Evolutionary conservation across 805 yeast genomes (phyloP).

Genomic region (Citeromyces nyonsensis): DNA sequence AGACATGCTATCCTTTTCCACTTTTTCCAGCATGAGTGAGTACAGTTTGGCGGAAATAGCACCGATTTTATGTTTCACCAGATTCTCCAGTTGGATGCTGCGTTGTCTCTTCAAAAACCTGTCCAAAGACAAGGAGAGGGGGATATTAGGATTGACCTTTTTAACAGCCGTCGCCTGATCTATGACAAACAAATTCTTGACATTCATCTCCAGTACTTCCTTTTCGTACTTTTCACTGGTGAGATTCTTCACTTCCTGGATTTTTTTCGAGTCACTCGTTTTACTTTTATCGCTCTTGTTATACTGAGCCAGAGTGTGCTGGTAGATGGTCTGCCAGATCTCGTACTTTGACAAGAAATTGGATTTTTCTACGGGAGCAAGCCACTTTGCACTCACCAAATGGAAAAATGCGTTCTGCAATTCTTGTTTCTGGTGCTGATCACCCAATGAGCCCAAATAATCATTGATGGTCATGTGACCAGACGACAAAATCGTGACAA

Average conservation of each 20-base stretch:
- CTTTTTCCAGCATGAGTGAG: constrained; percentile 31
- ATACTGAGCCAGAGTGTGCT: too few relatives aligned
- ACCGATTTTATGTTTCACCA: constrained; percentile 60
- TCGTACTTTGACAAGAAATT: too few relatives aligned
- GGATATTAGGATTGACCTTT: constrained; percentile 29
- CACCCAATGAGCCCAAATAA: constrained; percentile 16
- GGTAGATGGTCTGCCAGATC: too few relatives aligned
- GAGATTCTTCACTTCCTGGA: too few relatives aligned
- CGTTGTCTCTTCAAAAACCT: constrained; percentile 58
- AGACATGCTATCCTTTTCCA: constrained; percentile 42
- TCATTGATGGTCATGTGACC: constrained; percentile 54
- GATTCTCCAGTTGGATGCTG: constrained; percentile 41
- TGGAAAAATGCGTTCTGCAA: neutral
- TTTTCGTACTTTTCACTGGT: too few relatives aligned
- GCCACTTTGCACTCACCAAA: too few relatives aligned
- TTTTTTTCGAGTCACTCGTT: too few relatives aligned
- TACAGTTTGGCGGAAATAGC: constrained; percentile 50
- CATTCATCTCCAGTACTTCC: too few relatives aligned
- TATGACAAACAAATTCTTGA: too few relatives aligned
- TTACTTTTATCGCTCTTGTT: too few relatives aligned
- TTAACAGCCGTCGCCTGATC: constrained; percentile 8
- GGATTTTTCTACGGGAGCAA: too few relatives aligned
- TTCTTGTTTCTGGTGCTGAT: constrained; percentile 4
- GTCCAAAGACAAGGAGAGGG: constrained; percentile 45
- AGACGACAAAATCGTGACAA: constrained; percentile 52